phyloP scores from a whole-genome alignment of 2,329 filamentous ascomycete species.

The Sclerotinia sclerotiorum region DNA sequence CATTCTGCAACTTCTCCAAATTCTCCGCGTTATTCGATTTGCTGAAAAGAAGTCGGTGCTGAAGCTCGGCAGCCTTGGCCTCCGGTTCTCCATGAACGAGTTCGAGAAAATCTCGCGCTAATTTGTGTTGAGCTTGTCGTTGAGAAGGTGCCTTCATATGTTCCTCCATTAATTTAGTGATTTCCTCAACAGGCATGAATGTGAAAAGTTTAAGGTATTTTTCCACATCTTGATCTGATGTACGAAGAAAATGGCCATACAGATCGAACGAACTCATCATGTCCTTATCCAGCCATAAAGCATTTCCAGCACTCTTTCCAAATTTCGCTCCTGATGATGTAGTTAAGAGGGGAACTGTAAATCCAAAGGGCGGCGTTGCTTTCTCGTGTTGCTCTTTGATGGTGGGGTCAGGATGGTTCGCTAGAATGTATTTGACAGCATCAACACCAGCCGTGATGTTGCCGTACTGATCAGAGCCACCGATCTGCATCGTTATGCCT shows the following conservation, averaged over 20 bases:
- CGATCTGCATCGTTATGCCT: slow-evolving; percentile 80
- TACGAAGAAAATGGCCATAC: slow-evolving; percentile 86
- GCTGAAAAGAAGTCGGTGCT: slow-evolving; percentile 53
- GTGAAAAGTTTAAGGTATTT: slow-evolving; percentile 85
- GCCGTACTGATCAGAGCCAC: slow-evolving; percentile 92
- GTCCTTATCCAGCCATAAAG: slow-evolving; percentile 83
- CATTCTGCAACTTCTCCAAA: background rate
- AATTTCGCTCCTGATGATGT: slow-evolving; percentile 86
- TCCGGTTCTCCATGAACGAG: slow-evolving; percentile 71
- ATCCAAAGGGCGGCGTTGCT: slow-evolving; percentile 63
- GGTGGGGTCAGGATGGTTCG: slow-evolving; percentile 51
- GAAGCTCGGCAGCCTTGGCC: slow-evolving; percentile 60
- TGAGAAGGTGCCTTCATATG: slow-evolving; percentile 68
- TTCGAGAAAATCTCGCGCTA: slow-evolving; percentile 79
- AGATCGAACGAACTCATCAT: slow-evolving; percentile 82
- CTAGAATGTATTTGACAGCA: slow-evolving; percentile 72
- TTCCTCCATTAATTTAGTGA: slow-evolving; percentile 64
- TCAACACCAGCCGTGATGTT: slow-evolving; percentile 93
- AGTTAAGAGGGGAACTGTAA: slow-evolving; percentile 88
- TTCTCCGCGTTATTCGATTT: slow-evolving; percentile 27
- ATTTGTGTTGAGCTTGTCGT: slow-evolving; percentile 75
- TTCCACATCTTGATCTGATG: slow-evolving; percentile 78
- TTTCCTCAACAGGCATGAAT: slow-evolving; percentile 72
- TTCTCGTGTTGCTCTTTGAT: slow-evolving; percentile 47
- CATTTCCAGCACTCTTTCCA: slow-evolving; percentile 92